Percentiles rank a stretch among this genome's conserved stretches.
Evolutionary conservation across 768 basidiomycete species (phyloP).

Genomic region (Tricholoma sp.): DNA sequence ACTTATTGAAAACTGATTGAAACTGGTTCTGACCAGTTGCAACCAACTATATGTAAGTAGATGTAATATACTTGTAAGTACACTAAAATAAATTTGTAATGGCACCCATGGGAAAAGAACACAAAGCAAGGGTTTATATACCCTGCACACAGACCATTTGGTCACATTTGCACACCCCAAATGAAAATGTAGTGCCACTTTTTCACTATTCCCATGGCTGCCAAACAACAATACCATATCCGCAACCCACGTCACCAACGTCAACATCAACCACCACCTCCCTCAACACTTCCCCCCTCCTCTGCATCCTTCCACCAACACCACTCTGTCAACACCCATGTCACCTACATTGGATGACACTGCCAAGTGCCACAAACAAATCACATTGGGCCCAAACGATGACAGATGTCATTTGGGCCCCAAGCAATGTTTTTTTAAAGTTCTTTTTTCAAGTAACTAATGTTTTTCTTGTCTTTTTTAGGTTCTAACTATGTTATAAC

Average conservation of each 20-base stretch:
- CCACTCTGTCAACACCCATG: background rate
- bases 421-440: background rate
- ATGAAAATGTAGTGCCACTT: background rate
- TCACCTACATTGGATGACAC: background rate
- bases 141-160: background rate
- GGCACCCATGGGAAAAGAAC: no score
- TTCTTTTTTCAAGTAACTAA: background rate
- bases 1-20: no score
- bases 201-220: background rate
- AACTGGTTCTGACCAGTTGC: no score
- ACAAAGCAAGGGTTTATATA: no score
- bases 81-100: no score
- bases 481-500: background rate
- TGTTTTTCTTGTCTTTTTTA: background rate
- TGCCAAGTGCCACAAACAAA: background rate
- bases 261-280: background rate
- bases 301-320: background rate
- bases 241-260: background rate
- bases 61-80: no score
- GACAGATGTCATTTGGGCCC: background rate
- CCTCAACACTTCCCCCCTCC: background rate
- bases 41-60: no score
- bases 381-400: background rate
- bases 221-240: background rate
- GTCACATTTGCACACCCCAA: background rate